A percentile compares a stretch with the other conserved stretches of the same genome.
Conservation (phyloP, 176 grass and related monocot species). For the Oryza coarctata region DNA sequence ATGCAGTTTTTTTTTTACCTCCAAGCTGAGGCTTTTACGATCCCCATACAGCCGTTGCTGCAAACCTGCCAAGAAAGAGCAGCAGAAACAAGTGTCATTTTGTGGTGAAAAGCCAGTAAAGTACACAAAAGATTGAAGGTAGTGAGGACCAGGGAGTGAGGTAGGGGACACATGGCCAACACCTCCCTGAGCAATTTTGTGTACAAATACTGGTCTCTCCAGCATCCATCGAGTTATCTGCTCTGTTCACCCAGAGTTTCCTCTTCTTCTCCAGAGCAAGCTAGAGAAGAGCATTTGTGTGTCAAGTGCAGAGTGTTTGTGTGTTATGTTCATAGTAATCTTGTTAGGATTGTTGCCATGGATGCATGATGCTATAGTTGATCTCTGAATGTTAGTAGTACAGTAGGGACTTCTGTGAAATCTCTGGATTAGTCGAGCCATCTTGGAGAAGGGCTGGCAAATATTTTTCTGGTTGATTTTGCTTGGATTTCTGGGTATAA, state of each 20-base stretch:
- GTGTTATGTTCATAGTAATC: not conserved
- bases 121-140: not conserved
- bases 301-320: not conserved
- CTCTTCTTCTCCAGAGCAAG: not conserved
- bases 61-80: slow-evolving; percentile 3
- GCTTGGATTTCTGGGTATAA: not conserved
- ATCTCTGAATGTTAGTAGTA: not conserved
- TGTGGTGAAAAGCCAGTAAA: not conserved
- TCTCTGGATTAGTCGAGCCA: not conserved
- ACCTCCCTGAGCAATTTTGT: not conserved
- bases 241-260: not conserved
- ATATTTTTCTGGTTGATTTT: not conserved
- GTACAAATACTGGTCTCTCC: slow-evolving; percentile 40
- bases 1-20: not conserved
- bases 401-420: not conserved
- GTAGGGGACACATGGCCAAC: not conserved
- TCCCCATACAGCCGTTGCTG: not conserved
- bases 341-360: not conserved
- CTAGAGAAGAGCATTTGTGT: not conserved
- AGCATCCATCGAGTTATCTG: not conserved
- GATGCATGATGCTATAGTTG: not conserved
- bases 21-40: not conserved
- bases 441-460: not conserved
- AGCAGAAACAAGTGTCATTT: not conserved
- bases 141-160: not conserved